Evolutionary conservation across 306 rosid genomes (phyloP), one percentile per base, ranked within the genome.

Genomic region (Bauhinia variegata): DNA sequence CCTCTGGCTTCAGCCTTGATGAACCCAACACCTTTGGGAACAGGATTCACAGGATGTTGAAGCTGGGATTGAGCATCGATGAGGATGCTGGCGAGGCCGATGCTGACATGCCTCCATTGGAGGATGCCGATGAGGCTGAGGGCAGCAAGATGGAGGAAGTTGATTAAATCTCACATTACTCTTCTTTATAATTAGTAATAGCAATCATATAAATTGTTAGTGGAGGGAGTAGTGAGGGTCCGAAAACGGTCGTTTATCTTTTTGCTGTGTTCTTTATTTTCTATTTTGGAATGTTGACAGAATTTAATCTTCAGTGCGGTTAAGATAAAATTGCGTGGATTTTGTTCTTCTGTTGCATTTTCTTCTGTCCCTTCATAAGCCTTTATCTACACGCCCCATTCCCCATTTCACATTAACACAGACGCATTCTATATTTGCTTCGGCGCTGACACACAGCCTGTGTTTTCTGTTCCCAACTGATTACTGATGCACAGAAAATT

Each of bases 111-210:
- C 96, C 96, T 0, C 85, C 96, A 7, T 66, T 92, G 37, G 98
- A 89, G 85, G 97, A 89, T 0, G 96, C 76, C 0, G 97, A 88
- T 0, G 97, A 92, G 13, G 96, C 95, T 0, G 96, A 89, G 76
- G 91, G 95, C 11, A 87, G 95, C 96, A 92, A 89, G 90, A 92
- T 92, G 97, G 97, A 92, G 71, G 97, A 92, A 66, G 97, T 92
- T 1, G 96, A 92, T 34, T 89, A 87, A 89, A 9, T 37, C 60
- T 58, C 3, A 41, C 28, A 7, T 5, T 3, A 36, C 2, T 15
- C 2, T 11, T 11, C n/a, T 57, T 19, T 2, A 33, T 42, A 14
- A 5, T n/a, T 67, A 42, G 43, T 0, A 16, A 18, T 34, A n/a
- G n/a, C n/a, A n/a, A n/a, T n/a, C n/a, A n/a, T 16, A 28, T 31